These are phyloP conservation scores for Primulina huaijiensis DNA, from an alignment of 257 asterid genomes.

Conservation along the genomic window DNA sequence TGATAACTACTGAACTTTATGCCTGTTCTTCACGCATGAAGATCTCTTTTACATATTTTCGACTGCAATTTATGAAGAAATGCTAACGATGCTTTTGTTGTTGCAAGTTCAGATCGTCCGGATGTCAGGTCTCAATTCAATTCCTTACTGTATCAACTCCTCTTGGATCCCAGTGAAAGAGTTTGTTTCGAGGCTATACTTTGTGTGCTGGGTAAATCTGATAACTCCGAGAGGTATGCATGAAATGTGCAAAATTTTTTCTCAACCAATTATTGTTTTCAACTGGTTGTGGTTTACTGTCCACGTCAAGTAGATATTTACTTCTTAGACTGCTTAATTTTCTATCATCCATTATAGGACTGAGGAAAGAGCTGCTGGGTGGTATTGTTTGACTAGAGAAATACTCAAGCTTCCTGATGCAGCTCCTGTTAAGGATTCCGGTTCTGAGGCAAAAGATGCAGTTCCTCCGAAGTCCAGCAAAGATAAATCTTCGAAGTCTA, in stretches of 20 bases:
- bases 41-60: slow-evolving; percentile 1
- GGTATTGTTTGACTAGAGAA: slow-evolving; percentile 93
- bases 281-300: slow-evolving; percentile 7
- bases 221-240: slow-evolving; percentile 77
- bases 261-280: slow-evolving; percentile 6
- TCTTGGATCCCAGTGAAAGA: slow-evolving; percentile 97
- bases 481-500: slow-evolving; percentile 76
- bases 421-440: slow-evolving; percentile 64
- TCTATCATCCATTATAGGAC: slow-evolving; percentile 48
- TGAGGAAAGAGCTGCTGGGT: slow-evolving; percentile 98
- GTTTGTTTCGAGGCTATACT: slow-evolving; percentile 97
- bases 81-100: slow-evolving; percentile 26
- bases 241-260: slow-evolving; percentile 1
- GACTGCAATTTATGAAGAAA: slow-evolving; percentile 15
- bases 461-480: slow-evolving; percentile 59
- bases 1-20: slow-evolving; percentile 1
- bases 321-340: slow-evolving; percentile 17
- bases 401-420: slow-evolving; percentile 92
- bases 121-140: slow-evolving; percentile 83
- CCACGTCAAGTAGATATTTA: slow-evolving; percentile 6
- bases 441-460: slow-evolving; percentile 65
- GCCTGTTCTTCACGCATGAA: slow-evolving; percentile 12
- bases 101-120: slow-evolving; percentile 64
- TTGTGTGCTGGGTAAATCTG: slow-evolving; percentile 91
- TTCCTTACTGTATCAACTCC: slow-evolving; percentile 87